A percentile compares a stretch with the other conserved stretches of the same genome.
Conservation (phyloP, 2,329 filamentous ascomycete species). For the Beauveria rudraprayagi region DNA sequence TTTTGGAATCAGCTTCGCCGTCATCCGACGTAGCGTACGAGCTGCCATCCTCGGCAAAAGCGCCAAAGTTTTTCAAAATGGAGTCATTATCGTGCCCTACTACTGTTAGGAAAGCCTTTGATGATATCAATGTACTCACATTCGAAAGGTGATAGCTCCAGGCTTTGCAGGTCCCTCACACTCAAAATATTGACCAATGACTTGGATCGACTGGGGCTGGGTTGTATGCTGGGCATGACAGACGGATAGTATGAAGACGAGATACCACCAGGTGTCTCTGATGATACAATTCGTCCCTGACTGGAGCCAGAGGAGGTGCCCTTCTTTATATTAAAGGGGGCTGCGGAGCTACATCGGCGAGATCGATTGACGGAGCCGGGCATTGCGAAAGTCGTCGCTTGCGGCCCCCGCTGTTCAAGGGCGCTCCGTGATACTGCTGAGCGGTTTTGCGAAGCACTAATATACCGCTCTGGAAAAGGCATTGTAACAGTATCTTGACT, state of each 20-base stretch:
- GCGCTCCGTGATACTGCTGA: neutral
- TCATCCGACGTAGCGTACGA: constrained; percentile 21
- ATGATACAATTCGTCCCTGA: constrained; percentile 9
- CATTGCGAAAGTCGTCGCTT: neutral
- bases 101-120: neutral
- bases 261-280: constrained; percentile 17
- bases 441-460: neutral
- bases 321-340: neutral
- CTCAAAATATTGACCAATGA: constrained; percentile 22
- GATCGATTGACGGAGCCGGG: neutral
- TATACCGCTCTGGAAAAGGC: neutral
- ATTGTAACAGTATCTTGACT: neutral
- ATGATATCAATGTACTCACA: constrained; percentile 18
- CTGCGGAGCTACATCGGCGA: neutral
- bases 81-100: constrained; percentile 19
- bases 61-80: constrained; percentile 13
- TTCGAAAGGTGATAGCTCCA: constrained; percentile 28
- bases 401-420: neutral
- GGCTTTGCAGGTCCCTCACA: constrained; percentile 24
- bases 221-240: constrained; percentile 24
- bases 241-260: constrained; percentile 28
- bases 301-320: neutral
- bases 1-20: neutral
- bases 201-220: constrained; percentile 23
- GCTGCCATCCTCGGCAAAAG: constrained; percentile 19